Evolutionary conservation across 768 basidiomycete species (phyloP), one percentile per base, ranked within the genome.

Genomic region (Russula foetens): DNA sequence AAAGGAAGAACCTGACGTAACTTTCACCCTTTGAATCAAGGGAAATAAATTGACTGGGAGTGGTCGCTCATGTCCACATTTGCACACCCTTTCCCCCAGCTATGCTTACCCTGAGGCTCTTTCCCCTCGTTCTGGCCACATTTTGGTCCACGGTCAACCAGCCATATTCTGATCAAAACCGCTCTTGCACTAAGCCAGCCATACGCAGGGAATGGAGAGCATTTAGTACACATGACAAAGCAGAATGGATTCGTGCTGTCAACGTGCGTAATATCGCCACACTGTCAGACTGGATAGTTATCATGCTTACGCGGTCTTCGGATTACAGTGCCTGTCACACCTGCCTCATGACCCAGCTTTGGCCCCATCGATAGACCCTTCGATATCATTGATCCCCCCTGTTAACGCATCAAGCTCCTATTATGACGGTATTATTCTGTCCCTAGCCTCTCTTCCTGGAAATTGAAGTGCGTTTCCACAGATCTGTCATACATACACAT

Each of bases 401-500:
- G 41, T 67, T 47, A 67, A 67, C n/a, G 21, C 41, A 0, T 57
- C 58, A 12, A 24, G 64, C 3, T 66, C 65, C 7, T 67, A 66
- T 49, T 67, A 58, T 23, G 65, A 67, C 52, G 65, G 66, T 60
- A 41, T 14, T 31, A 24, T 29, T 11, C 17, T 2, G 6, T 21
- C 11, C 1, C 8, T 38, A 53, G 9, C 21, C 0, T 24, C 2
- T 19, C 11, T 21, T 38, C 19, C 39, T 14, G 12, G 39, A 1
- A 19, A 3, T 41, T 19, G 19, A 17, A 4, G 15, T 19, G 17
- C 17, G 5, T 23, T 47, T 35, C 47, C 38, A 19, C 57, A 59
- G 69, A 70, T 33, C 12, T 70, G 4, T 65, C 63, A 11, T 70
- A 70, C 39, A 41, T 69, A 8, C 69, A 70, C 51, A 70, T 70